A percentile compares a stretch with the other conserved stretches of the same genome.
Evolutionary conservation across 768 basidiomycete species (phyloP).

Genomic region (Hericium coralloides): DNA sequence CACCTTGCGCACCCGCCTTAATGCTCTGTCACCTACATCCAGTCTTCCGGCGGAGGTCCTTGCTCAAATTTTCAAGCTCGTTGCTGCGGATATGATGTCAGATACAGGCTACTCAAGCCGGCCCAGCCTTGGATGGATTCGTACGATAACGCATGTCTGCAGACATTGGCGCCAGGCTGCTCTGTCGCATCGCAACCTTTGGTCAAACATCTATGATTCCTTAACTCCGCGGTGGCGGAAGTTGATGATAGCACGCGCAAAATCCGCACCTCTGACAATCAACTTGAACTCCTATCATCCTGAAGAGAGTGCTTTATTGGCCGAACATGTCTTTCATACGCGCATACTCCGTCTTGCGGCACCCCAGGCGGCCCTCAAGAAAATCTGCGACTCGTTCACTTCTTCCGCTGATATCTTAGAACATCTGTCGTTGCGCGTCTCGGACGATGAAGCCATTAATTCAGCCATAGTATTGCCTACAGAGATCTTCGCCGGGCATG

Average conservation of each 20-base stretch:
- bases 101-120: background rate
- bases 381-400: background rate
- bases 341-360: background rate
- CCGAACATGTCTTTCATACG: background rate
- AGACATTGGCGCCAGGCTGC: background rate
- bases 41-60: background rate
- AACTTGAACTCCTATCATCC: background rate
- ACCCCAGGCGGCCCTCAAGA: background rate
- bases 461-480: background rate
- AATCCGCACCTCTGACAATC: background rate
- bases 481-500: background rate
- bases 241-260: background rate
- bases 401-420: background rate
- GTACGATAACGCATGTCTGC: background rate
- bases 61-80: background rate
- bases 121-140: background rate
- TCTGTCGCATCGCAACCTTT: background rate
- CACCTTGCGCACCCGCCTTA: no score
- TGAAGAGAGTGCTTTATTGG: background rate
- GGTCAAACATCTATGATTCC: background rate
- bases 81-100: background rate
- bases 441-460: background rate
- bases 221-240: background rate
- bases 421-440: no score
- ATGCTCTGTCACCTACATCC: conserved; percentile 9